Percentiles rank a stretch among this genome's conserved stretches.
phyloP scores from a whole-genome alignment of 257 asterid species.

The Fraxinus cuspidata region DNA sequence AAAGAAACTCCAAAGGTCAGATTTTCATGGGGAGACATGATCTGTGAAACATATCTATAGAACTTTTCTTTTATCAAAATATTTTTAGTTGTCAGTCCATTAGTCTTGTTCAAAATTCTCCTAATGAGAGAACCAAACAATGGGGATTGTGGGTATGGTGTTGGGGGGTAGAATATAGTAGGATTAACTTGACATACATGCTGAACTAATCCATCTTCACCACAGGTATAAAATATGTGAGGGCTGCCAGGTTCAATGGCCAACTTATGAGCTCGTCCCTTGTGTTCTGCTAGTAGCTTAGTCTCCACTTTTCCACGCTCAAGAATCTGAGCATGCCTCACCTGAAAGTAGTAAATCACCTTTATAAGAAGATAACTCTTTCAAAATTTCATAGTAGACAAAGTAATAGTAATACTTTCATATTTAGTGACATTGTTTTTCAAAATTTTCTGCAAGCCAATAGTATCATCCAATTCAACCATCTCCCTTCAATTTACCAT shows the following conservation, averaged over 20 bases:
- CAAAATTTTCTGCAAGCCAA: not conserved
- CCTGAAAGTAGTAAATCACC: slow-evolving; percentile 44
- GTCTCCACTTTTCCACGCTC: slow-evolving; percentile 69
- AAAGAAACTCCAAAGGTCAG: not conserved
- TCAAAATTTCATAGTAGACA: slow-evolving; percentile 2
- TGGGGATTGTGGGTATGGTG: not conserved
- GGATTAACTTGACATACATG: slow-evolving; percentile 56
- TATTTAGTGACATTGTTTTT: not conserved
- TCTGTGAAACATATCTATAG: not conserved
- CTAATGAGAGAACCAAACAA: not conserved
- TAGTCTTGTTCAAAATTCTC: too few relatives aligned
- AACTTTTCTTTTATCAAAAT: too few relatives aligned
- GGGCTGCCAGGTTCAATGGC: slow-evolving; percentile 95
- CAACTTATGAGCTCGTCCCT: slow-evolving; percentile 74
- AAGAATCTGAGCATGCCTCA: slow-evolving; percentile 72
- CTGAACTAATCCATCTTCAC: slow-evolving; percentile 90
- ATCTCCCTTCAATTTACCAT: slow-evolving; percentile 10
- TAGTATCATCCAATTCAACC: not conserved
- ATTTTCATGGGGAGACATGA: not conserved
- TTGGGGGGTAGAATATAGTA: not conserved
- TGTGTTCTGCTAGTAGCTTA: slow-evolving; percentile 58
- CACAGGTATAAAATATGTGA: slow-evolving; percentile 78
- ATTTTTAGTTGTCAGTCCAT: too few relatives aligned
- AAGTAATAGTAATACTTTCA: slow-evolving; percentile 9
- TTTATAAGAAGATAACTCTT: slow-evolving; percentile 17